Percentiles rank a stretch among this genome's conserved stretches.
Conservation (phyloP, 768 basidiomycete genomes). For the Crucibulum laeve region DNA sequence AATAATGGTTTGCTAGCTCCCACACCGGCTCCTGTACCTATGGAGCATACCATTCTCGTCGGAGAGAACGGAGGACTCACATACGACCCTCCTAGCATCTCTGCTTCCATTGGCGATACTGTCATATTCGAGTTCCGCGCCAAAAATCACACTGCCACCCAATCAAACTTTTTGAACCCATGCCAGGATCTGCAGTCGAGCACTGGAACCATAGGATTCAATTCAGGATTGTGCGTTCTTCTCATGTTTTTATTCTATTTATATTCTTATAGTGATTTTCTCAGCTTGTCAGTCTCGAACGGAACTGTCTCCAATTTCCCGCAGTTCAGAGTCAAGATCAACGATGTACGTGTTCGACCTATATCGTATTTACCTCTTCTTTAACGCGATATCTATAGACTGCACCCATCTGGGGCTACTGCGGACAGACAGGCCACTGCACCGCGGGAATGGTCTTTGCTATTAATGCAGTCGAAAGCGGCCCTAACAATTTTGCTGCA, state of each 20-base stretch:
- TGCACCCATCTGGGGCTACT: conserved; percentile 56
- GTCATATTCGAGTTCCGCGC: conserved; percentile 39
- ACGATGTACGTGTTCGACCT: conserved; percentile 28
- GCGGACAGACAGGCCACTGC: conserved; percentile 50
- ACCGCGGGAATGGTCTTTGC: conserved; percentile 60
- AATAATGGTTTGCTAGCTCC: conserved; percentile 11
- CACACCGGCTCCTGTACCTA: conserved; percentile 20
- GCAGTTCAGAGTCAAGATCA: conserved; percentile 41
- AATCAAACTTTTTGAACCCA: conserved; percentile 34
- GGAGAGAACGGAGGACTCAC: conserved; percentile 29
- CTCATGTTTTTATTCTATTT: neutral
- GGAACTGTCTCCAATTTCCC: conserved; percentile 36
- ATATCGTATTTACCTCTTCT: neutral
- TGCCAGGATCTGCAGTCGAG: conserved; percentile 21
- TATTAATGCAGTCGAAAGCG: conserved; percentile 48
- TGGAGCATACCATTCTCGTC: conserved; percentile 33
- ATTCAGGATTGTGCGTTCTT: conserved; percentile 40
- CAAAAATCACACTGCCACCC: conserved; percentile 45
- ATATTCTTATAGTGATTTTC: neutral
- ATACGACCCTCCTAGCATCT: conserved; percentile 33
- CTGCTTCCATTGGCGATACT: conserved; percentile 37
- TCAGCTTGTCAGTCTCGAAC: conserved; percentile 36
- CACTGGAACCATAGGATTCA: conserved; percentile 26
- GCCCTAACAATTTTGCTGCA: conserved; percentile 47
- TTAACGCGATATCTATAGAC: conserved; percentile 20